Evolutionary conservation across 164 flowering plant genomes (phyloP).

Genomic region (grape (Vitis vinifera)): ASM3070453v1 NC_081819.1:15617501-15618000

Average conservation of each 20-base stretch:
- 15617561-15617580: constrained; percentile 49
- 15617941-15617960: constrained; percentile 57
- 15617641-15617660: constrained; percentile 54
- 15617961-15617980: constrained; percentile 58
- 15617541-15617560: constrained; percentile 48
- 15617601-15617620: constrained; percentile 55
- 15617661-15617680: constrained; percentile 53
- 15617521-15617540: constrained; percentile 22
- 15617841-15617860: constrained; percentile 42
- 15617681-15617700: constrained; percentile 46
- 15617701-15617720: constrained; percentile 36
- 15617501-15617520: constrained; percentile 33
- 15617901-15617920: constrained; percentile 34
- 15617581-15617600: constrained; percentile 30
- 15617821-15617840: constrained; percentile 43
- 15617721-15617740: constrained; percentile 47
- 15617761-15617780: constrained; percentile 36
- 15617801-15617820: constrained; percentile 46
- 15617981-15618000: constrained; percentile 55
- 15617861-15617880: constrained; percentile 50
- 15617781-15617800: constrained; percentile 47
- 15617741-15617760: constrained; percentile 50
- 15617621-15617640: constrained; percentile 59
- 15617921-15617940: constrained; percentile 58
- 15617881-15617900: constrained; percentile 23